A percentile compares a stretch with the other conserved stretches of the same genome.
Conservation (phyloP, 495 filamentous ascomycete genomes). For the Beverwykella pulmonaria region DNA sequence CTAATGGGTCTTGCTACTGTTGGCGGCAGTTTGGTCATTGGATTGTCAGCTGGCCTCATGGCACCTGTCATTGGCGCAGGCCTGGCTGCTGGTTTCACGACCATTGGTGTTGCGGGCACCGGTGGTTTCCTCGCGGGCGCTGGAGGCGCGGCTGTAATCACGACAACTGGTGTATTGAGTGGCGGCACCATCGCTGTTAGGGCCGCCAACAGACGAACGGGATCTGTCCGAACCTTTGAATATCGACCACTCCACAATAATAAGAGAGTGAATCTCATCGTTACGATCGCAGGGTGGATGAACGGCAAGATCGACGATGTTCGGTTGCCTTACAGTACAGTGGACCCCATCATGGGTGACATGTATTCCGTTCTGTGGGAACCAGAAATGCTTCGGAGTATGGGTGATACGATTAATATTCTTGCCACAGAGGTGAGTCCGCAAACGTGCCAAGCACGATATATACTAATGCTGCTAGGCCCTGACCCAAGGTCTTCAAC, state of each 20-base stretch:
- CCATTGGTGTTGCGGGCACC: constrained; percentile 90
- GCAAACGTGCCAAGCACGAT: neutral
- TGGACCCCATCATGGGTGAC: constrained; percentile 97
- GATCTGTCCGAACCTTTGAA: constrained; percentile 93
- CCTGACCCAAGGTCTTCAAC: constrained; percentile 92
- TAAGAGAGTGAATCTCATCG: constrained; percentile 92
- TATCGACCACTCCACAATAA: constrained; percentile 97
- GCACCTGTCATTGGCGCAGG: constrained; percentile 95
- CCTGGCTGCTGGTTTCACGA: constrained; percentile 91
- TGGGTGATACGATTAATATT: constrained; percentile 98
- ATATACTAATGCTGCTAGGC: constrained; percentile 57
- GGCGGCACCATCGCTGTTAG: constrained; percentile 82
- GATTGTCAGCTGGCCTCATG: constrained; percentile 86
- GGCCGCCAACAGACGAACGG: constrained; percentile 83
- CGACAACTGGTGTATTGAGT: constrained; percentile 81
- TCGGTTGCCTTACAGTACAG: constrained; percentile 88
- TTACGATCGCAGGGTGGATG: constrained; percentile 98
- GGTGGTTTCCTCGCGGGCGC: constrained; percentile 86
- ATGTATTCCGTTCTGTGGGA: constrained; percentile 98
- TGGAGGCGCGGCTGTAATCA: constrained; percentile 91
- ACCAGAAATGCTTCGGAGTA: constrained; percentile 94
- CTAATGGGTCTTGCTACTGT: constrained; percentile 98
- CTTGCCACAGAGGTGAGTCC: constrained; percentile 88
- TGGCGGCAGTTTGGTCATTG: constrained; percentile 93
- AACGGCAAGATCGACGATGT: constrained; percentile 97